Percentiles rank a stretch among this genome's conserved stretches.
phyloP scores from a whole-genome alignment of 108 stramenopile species.

The Skeletonema grethae region DNA sequence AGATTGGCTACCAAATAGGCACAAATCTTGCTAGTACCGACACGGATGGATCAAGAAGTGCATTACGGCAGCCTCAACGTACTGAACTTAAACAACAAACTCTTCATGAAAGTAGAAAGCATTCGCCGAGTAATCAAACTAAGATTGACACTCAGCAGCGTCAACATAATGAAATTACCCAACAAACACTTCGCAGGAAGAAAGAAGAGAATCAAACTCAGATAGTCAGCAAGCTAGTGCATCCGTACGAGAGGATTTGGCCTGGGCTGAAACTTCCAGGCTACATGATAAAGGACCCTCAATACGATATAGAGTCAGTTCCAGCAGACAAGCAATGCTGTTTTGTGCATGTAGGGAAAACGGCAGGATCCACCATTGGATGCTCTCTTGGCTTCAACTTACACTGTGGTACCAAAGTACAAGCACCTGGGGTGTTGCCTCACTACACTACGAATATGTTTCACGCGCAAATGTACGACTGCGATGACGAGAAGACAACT shows the following conservation, averaged over 20 bases:
- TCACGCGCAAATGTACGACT: constrained; percentile 40
- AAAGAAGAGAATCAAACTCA: neutral
- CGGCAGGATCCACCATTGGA: constrained; percentile 40
- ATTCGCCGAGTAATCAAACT: neutral
- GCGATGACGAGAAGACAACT: constrained; percentile 24
- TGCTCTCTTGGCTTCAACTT: constrained; percentile 42
- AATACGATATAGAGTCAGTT: constrained; percentile 9
- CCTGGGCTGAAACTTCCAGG: constrained; percentile 15
- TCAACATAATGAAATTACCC: neutral
- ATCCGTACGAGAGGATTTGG: constrained; percentile 20
- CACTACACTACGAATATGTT: constrained; percentile 32
- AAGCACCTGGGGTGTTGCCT: constrained; percentile 22
- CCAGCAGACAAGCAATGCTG: constrained; percentile 24
- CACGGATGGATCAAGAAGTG: neutral
- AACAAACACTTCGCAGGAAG: neutral
- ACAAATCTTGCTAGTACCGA: neutral
- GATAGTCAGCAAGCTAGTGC: neutral
- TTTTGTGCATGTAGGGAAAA: constrained; percentile 44
- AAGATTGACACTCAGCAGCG: neutral
- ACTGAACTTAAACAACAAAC: too few relatives aligned
- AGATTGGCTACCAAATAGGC: neutral
- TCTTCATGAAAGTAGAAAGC: neutral
- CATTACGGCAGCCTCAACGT: neutral
- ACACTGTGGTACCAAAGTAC: constrained; percentile 26
- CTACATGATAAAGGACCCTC: constrained; percentile 29